Evolutionary conservation across 805 yeast species (phyloP), one percentile per base, ranked within the genome.

Genomic region (Saturnispora silvae): DNA sequence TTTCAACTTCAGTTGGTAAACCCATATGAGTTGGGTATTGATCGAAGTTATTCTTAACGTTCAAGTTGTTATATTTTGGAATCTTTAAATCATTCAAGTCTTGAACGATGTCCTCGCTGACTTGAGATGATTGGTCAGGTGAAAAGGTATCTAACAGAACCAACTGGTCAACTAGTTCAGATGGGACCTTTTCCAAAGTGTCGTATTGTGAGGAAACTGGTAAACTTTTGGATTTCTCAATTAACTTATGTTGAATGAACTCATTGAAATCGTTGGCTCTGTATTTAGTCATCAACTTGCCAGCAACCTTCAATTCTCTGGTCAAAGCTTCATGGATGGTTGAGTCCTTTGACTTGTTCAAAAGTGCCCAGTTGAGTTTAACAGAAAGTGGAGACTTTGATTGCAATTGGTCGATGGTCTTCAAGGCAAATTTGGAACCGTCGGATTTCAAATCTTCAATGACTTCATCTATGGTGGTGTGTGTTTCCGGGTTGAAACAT

Each of bases 321-420:
- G 72, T 72, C 41, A 92, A 62, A 26, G 89, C 81, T 34, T 74
- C 63, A 38, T 68, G 67, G 48, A 85, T 74, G 42, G 78, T 68
- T 41, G 74, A 65, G 26, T 62, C 52, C 17, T 69, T 54, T 36
- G 85, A 83, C 42, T 69, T 64, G 50, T 79, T 72, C 56, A 86
- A 63, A 44, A 83, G 65, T 41, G 75, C 79, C 45, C 77, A 68
- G 2, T 83, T 75, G 28, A 86, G 75, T 52, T 80, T 76, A 46
- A 85, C 63, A 15, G 94, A 80, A n/a, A 83, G 66, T 31, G 83
- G 81, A 4, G 95, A 82, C 57, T 86, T 82, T 34, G 68, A 59
- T 33, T 63, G 58, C 44, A 89, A 64, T 18, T 70, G 75, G 31
- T 65, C 66, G 38, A 69, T 60, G 1, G 82, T 75, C 38, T 65